These are phyloP conservation scores for Phytophthora tentaculata DNA, from an alignment of 352 stramenopile species.

Conservation along the genomic window DNA sequence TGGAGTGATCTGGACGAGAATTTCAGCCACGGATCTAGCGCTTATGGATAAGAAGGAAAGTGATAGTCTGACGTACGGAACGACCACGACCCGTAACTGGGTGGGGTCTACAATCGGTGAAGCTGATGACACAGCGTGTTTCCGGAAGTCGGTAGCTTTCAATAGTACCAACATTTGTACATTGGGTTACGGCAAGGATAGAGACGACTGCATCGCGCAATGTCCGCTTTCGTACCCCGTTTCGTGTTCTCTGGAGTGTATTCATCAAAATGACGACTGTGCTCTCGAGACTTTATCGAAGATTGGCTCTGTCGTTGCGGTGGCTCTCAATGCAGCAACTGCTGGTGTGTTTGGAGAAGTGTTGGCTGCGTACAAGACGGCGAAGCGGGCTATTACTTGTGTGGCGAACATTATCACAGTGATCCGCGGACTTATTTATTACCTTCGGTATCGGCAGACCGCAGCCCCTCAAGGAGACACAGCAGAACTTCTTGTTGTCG, in stretches of 20 bases:
- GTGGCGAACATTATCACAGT: constrained; percentile 25
- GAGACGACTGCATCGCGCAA: constrained; percentile 30
- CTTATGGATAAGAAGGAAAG: constrained; percentile 14
- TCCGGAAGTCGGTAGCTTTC: constrained; percentile 21
- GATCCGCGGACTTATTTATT: constrained; percentile 24
- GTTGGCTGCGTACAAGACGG: constrained; percentile 23
- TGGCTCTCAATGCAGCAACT: constrained; percentile 29
- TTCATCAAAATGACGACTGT: constrained; percentile 43
- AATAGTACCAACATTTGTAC: constrained; percentile 25
- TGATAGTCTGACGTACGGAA: background rate
- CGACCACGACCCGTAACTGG: constrained; percentile 26
- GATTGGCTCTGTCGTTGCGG: constrained; percentile 27
- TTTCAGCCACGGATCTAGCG: constrained; percentile 12
- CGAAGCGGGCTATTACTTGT: constrained; percentile 22
- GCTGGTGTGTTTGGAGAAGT: constrained; percentile 30
- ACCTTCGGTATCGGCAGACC: constrained; percentile 16
- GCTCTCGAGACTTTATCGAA: constrained; percentile 27
- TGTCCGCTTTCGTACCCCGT: constrained; percentile 46
- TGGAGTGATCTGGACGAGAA: constrained; percentile 38
- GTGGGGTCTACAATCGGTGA: constrained; percentile 20
- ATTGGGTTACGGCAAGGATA: constrained; percentile 24
- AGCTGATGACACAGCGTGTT: constrained; percentile 23
- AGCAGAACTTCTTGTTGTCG: constrained; percentile 8
- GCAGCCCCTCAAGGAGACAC: constrained; percentile 6
- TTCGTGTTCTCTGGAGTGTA: constrained; percentile 37